These are phyloP conservation scores for Macrocybe gigantea DNA, from an alignment of 768 basidiomycete genomes.

Conservation along the genomic window DNA sequence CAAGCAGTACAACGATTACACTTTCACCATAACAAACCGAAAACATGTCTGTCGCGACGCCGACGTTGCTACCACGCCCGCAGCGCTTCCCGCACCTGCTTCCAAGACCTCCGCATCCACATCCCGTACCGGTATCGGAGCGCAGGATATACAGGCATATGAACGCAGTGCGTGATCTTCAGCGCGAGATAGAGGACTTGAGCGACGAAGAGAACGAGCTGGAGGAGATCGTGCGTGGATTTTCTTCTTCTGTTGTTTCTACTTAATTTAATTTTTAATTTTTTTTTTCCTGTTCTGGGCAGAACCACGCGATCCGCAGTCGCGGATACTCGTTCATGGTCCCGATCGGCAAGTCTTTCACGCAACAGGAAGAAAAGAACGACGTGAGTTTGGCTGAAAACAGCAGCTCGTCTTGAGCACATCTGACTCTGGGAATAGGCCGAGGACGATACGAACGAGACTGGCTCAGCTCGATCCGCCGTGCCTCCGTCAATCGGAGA, in stretches of 20 bases:
- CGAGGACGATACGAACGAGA: conserved; percentile 37
- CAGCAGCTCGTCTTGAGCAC: background rate
- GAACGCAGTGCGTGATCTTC: conserved; percentile 60
- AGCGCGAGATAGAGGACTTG: conserved; percentile 75
- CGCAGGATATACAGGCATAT: conserved; percentile 51
- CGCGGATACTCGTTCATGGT: conserved; percentile 64
- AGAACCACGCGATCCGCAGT: conserved; percentile 59
- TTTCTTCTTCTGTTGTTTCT: background rate
- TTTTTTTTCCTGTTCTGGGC: background rate
- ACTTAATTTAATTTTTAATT: conserved; percentile 4
- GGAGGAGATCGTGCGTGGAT: conserved; percentile 58
- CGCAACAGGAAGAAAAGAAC: conserved; percentile 80
- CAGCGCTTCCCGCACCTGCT: conserved; percentile 59
- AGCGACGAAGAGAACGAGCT: conserved; percentile 81
- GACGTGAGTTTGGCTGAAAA: conserved; percentile 42
- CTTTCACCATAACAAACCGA: background rate
- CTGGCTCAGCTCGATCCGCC: conserved; percentile 34
- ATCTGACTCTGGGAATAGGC: conserved; percentile 20
- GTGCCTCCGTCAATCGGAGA: conserved; percentile 36
- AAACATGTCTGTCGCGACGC: conserved; percentile 44
- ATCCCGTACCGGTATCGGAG: conserved; percentile 52
- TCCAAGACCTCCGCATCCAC: conserved; percentile 59
- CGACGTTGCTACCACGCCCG: conserved; percentile 69
- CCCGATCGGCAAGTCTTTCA: conserved; percentile 68
- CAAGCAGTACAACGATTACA: background rate